Conservation (phyloP, 169 alveolate species). For the Cryptosporidium ubiquitum region DNA sequence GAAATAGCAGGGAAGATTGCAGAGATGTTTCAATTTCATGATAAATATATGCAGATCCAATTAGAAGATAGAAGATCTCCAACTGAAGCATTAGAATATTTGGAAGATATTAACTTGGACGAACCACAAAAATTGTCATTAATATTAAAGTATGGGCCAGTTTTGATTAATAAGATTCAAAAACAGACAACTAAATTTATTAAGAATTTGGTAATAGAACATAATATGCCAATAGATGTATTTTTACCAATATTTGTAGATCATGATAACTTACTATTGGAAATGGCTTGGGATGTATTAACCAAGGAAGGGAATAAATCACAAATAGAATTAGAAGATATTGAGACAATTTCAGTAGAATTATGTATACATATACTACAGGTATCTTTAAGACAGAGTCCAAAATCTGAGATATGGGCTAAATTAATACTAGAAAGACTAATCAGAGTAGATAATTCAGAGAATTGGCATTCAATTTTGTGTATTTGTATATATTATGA, state of each 20-base stretch:
- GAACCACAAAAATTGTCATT: slow-evolving; percentile 48
- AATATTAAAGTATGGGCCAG: slow-evolving; percentile 50
- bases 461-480: slow-evolving; percentile 62
- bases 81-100: slow-evolving; percentile 44
- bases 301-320: slow-evolving; percentile 25
- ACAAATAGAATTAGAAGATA: slow-evolving; percentile 31
- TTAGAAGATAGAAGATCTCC: slow-evolving; percentile 56
- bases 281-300: slow-evolving; percentile 54
- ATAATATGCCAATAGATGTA: slow-evolving; percentile 67
- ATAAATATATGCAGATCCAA: slow-evolving; percentile 43
- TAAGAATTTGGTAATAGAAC: slow-evolving; percentile 19
- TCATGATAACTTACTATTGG: slow-evolving; percentile 41
- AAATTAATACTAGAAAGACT: slow-evolving; percentile 37
- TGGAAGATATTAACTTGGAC: slow-evolving; percentile 42
- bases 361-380: slow-evolving; percentile 51
- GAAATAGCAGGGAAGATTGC: slow-evolving; percentile 63
- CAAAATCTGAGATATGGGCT: slow-evolving; percentile 37
- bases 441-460: slow-evolving; percentile 47
- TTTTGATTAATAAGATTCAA: slow-evolving; percentile 51
- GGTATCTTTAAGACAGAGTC: slow-evolving; percentile 53
- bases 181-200: slow-evolving; percentile 53
- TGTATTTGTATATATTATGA: slow-evolving; percentile 54
- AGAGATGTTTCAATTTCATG: slow-evolving; percentile 46
- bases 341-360: slow-evolving; percentile 34
- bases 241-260: slow-evolving; percentile 65